Conservation (phyloP, 2,329 filamentous ascomycete genomes). For the Paecilomyces niveus region DNA sequence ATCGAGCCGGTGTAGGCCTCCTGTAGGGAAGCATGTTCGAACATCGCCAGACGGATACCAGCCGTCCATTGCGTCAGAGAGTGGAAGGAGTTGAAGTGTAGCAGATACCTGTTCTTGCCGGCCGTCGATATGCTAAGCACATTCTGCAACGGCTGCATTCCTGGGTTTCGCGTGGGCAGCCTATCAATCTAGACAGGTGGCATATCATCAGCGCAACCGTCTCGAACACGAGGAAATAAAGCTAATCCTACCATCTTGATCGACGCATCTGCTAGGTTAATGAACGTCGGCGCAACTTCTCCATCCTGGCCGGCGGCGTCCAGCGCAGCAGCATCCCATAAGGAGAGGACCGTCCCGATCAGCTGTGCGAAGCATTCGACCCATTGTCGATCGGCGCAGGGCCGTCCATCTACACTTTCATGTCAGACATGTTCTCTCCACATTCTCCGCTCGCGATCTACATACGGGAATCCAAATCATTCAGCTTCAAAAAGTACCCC, state of each 20-base stretch:
- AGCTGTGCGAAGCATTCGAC: conserved; percentile 95
- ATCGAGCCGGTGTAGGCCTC: conserved; percentile 95
- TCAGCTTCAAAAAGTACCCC: conserved; percentile 93
- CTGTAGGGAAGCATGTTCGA: conserved; percentile 84
- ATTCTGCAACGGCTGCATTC: conserved; percentile 79
- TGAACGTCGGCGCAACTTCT: conserved; percentile 83
- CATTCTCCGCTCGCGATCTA: conserved; percentile 16
- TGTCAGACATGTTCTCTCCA: conserved; percentile 20
- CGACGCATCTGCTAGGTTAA: conserved; percentile 94
- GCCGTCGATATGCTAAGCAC: conserved; percentile 94
- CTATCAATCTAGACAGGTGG: conserved; percentile 64
- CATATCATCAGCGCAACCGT: neutral
- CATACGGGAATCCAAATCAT: conserved; percentile 87
- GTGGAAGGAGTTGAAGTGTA: conserved; percentile 93
- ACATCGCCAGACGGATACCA: conserved; percentile 87
- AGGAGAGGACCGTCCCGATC: conserved; percentile 84
- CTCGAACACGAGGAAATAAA: neutral
- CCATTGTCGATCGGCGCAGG: conserved; percentile 82
- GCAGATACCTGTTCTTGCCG: conserved; percentile 85
- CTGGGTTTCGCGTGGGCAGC: conserved; percentile 70
- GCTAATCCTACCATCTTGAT: conserved; percentile 77
- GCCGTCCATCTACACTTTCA: conserved; percentile 64
- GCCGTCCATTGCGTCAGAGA: conserved; percentile 95
- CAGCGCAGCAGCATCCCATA: conserved; percentile 91
- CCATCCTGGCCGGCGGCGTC: conserved; percentile 79